These are phyloP conservation scores for Calonectria leucothoes DNA, from an alignment of 2,329 filamentous ascomycete species.

Conservation along the genomic window DNA sequence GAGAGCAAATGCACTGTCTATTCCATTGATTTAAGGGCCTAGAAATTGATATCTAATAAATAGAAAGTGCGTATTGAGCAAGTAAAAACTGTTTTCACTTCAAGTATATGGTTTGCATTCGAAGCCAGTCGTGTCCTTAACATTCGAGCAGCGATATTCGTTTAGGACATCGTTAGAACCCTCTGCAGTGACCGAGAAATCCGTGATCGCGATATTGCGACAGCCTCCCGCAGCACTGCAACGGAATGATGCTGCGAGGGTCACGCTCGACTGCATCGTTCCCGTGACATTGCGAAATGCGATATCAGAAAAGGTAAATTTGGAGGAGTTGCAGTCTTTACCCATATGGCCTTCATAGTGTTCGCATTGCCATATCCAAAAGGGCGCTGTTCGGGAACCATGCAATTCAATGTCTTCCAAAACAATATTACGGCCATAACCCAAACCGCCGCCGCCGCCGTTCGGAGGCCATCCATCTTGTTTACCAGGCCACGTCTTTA, in stretches of 20 bases:
- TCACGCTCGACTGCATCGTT: neutral
- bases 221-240: neutral
- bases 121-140: neutral
- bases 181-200: neutral
- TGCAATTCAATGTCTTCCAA: neutral
- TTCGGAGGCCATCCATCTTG: constrained; percentile 57
- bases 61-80: too few relatives aligned
- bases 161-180: neutral
- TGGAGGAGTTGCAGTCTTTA: neutral
- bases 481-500: constrained; percentile 70
- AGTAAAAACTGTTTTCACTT: too few relatives aligned
- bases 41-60: too few relatives aligned
- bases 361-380: constrained; percentile 10
- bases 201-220: neutral
- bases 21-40: too few relatives aligned
- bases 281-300: neutral
- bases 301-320: constrained; percentile 3
- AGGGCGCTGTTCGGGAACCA: neutral
- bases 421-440: neutral
- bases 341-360: neutral
- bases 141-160: neutral
- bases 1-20: too few relatives aligned
- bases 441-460: constrained; percentile 64
- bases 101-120: neutral
- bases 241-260: neutral